phyloP scores from a whole-genome alignment of 768 basidiomycete species.

The Mycena crocata region DNA sequence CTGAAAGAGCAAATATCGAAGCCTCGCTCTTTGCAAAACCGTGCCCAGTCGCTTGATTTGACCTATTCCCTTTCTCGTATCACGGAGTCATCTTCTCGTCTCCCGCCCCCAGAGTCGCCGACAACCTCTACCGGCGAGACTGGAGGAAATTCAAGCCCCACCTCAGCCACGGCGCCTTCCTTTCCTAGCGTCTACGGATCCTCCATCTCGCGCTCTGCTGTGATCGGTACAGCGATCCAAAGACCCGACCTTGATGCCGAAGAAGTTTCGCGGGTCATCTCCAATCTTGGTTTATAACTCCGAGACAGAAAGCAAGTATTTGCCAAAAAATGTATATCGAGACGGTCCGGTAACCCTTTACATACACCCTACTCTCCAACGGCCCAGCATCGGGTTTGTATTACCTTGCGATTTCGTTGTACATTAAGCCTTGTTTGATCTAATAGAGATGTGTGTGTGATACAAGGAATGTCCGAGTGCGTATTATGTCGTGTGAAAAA shows the following conservation, averaged over 20 bases:
- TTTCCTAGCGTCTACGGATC: constrained; percentile 90
- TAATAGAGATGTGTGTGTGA: constrained; percentile 58
- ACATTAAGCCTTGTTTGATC: constrained; percentile 40
- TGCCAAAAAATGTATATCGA: constrained; percentile 32
- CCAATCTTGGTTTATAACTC: constrained; percentile 73
- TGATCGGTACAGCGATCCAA: constrained; percentile 58
- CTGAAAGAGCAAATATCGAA: constrained; percentile 81
- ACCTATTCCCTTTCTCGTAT: constrained; percentile 88
- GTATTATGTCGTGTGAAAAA: constrained; percentile 17
- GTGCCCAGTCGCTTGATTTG: constrained; percentile 91
- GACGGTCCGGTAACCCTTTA: constrained; percentile 17
- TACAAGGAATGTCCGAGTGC: constrained; percentile 45
- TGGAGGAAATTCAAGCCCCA: constrained; percentile 83
- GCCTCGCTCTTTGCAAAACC: constrained; percentile 85
- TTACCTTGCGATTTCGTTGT: constrained; percentile 36
- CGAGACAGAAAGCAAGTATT: constrained; percentile 27
- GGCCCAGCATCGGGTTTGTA: too few relatives aligned
- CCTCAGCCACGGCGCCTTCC: constrained; percentile 79
- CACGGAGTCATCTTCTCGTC: constrained; percentile 70
- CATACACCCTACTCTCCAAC: constrained; percentile 18
- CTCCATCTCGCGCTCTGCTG: constrained; percentile 59
- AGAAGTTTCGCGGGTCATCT: constrained; percentile 82
- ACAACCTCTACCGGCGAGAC: constrained; percentile 83
- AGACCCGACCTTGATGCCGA: constrained; percentile 66
- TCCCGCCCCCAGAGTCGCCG: constrained; percentile 82